These are phyloP conservation scores for Teratosphaeria gauchensis DNA, from an alignment of 2,329 filamentous ascomycete species.

Conservation along the genomic window DNA sequence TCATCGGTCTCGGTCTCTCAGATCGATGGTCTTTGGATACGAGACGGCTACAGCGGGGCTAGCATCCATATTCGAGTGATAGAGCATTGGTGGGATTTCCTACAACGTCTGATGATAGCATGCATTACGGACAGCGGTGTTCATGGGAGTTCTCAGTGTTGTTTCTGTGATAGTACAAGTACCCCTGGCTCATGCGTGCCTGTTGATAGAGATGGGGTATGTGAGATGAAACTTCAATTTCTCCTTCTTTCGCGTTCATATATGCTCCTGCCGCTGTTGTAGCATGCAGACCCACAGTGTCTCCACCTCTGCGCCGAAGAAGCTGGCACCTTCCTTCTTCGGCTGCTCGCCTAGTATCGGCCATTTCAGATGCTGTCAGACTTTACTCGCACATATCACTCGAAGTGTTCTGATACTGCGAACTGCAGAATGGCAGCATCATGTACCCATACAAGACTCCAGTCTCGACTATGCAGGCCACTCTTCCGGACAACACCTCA, in stretches of 20 bases:
- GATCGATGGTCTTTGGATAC: not conserved
- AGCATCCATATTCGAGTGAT: not conserved
- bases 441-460: too few species aligned
- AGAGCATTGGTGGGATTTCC: not conserved
- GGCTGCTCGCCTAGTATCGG: not conserved
- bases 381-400: too few species aligned
- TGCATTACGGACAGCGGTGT: not conserved
- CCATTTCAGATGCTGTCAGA: too few species aligned
- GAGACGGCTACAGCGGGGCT: not conserved
- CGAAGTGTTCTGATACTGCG: too few species aligned
- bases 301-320: not conserved
- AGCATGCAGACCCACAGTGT: not conserved
- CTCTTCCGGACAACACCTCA: too few species aligned
- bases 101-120: not conserved
- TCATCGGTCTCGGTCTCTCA: not conserved
- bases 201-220: not conserved
- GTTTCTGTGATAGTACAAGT: not conserved
- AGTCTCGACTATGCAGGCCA: too few species aligned
- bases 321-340: not conserved
- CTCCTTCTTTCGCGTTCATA: not conserved
- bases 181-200: not conserved
- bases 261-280: too few species aligned
- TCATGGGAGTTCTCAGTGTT: not conserved
- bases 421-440: too few species aligned
- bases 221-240: not conserved